Percentiles rank a stretch among this genome's conserved stretches.
phyloP scores from a whole-genome alignment of 768 basidiomycete genomes.

The Cystobasidiopsis lactophilus region DNA sequence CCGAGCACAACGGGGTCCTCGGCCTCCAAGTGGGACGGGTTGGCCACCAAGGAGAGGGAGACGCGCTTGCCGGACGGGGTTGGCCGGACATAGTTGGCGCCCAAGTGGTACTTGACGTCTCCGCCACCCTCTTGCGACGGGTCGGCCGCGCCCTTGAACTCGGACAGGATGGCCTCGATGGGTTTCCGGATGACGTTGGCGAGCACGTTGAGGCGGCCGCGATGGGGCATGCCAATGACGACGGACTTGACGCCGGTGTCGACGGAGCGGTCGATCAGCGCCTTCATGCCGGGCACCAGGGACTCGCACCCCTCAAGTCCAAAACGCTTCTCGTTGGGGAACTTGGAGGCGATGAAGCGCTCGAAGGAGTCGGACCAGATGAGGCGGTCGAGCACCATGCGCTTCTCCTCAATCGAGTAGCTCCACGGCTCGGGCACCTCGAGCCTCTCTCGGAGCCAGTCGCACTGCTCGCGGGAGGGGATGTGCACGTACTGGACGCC shows the following conservation, averaged over 20 bases:
- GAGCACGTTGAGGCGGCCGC: slow-evolving; percentile 90
- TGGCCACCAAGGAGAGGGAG: slow-evolving; percentile 87
- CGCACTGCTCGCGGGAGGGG: slow-evolving; percentile 92
- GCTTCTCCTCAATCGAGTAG: slow-evolving; percentile 93
- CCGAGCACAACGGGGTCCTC: slow-evolving; percentile 96
- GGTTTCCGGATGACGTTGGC: slow-evolving; percentile 98
- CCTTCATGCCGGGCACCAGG: slow-evolving; percentile 98
- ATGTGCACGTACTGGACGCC: slow-evolving; percentile 90
- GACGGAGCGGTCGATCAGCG: slow-evolving; percentile 92
- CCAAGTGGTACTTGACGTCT: slow-evolving; percentile 97
- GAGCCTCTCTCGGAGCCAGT: slow-evolving; percentile 93
- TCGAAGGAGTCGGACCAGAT: slow-evolving; percentile 99
- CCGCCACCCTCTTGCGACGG: slow-evolving; percentile 63
- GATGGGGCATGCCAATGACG: slow-evolving; percentile 98
- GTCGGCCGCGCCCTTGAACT: slow-evolving; percentile 56
- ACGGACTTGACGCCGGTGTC: slow-evolving; percentile 87
- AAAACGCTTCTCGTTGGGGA: slow-evolving; percentile 98
- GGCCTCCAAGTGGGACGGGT: slow-evolving; percentile 93
- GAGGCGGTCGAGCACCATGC: slow-evolving; percentile 94
- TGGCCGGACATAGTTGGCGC: slow-evolving; percentile 94
- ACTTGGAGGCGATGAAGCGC: slow-evolving; percentile 94
- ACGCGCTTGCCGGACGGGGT: slow-evolving; percentile 97
- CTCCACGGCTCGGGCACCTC: slow-evolving; percentile 94
- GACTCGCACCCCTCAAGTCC: slow-evolving; percentile 96
- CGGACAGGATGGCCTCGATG: slow-evolving; percentile 89